Evolutionary conservation across 768 basidiomycete species (phyloP), one percentile per base, ranked within the genome.

Genomic region (Leucogyrophana mollusca): DNA sequence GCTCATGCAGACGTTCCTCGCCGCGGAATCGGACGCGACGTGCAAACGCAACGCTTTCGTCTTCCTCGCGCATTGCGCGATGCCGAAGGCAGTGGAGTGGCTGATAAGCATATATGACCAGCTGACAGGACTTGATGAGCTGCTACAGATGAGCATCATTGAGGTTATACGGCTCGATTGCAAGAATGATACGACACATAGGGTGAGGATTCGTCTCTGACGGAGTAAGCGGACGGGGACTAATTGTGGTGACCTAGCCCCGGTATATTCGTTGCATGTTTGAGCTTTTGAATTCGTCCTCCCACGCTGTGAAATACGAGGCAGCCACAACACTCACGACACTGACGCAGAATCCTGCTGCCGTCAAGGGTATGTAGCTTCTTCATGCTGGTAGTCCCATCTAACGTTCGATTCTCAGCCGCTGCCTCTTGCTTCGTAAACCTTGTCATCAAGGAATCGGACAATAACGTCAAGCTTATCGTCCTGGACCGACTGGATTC

Each of bases 381-480:
- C 27, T n/a, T n/a, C 3, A 13, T 34, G 34, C 32, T 34, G 24
- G 30, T 9, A 9, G 3, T 8, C 20, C 23, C 9, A 30, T 13
- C 27, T 30, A 30, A 48, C 43, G 37, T 17, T 45, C 25, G 37
- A 45, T 16, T 27, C 32, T 40, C 49, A 95, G 94, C 95, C 51
- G 89, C 94, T 39, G 94, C 94, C 3, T 80, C 85, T 8, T 88
- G 81, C 53, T 83, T 95, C 53, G 90, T 96, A 57, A 88, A 82
- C 53, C 81, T 98, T 37, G 85, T 94, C 49, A 76, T 87, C 64
- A 95, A 94, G 69, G 95, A 98, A 68, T 92, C 94, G 2, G 95
- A 98, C 71, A 99, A 98, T 70, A 99, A 99, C 57, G 95, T 97
- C 66, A 98, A 97, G 68, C 79, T 97, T 36, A 98, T 98, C 49